Evolutionary conservation across 257 asterid species (phyloP), one percentile per base, ranked within the genome.

Genomic region (Fraxinus cuspidata): DNA sequence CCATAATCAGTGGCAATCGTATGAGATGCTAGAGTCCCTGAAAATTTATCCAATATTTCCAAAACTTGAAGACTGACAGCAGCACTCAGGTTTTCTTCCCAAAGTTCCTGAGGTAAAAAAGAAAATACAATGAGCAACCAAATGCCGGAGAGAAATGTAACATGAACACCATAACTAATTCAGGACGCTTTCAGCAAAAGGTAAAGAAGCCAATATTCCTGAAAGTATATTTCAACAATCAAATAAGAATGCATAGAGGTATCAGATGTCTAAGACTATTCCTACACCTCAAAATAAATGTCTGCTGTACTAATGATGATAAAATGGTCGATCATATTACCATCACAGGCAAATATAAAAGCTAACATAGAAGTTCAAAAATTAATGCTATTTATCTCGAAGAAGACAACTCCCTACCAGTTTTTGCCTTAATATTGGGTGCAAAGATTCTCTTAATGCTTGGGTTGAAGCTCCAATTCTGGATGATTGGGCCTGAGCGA

Each of bases 81-180:
- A 80, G 98, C 93, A 84, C 94, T 92, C 82, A 96, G 86, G 88
- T 94, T 96, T 84, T 96, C 99, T 84, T 96, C 99, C 99, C 99
- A 96, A 75, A 96, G 97, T 84, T 96, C 98, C 99, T 96, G 89
- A 84, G 81, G 80, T 79, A 81, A 42, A 74, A 65, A 69, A 44
- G 60, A n/a, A 40, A 67, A 38, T 67, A 74, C 63, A 71, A 44
- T 71, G 28, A 18, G 29, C 73, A 21, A 58, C n/a, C 35, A 66
- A 78, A 58, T 19, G 13, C 31, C 15, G 12, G 40, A 68, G 18
- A 69, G 58, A 63, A 25, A 63, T 25, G 32, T 23, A 60, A 51
- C 63, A 51, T 28, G 1, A 51, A 51, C 63, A 51, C 25, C 63
- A 51, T 16, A 60, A 25, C 15, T 23, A 60, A 25, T 21, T 60